phyloP scores from a whole-genome alignment of 768 basidiomycete genomes.

The Fibroporia radiculosa region DNA sequence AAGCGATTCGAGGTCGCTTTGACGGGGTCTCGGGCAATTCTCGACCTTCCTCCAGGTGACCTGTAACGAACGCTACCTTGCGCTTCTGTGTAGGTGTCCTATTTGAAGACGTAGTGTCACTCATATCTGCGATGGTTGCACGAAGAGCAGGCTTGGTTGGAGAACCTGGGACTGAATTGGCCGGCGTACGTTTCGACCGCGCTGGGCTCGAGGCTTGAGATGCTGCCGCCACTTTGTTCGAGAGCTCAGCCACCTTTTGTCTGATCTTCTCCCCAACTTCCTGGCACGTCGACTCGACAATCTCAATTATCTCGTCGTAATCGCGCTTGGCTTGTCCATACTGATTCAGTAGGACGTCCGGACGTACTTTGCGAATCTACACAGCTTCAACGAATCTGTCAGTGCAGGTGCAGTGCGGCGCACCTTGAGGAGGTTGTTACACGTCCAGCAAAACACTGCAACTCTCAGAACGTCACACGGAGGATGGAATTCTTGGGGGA shows the following conservation, averaged over 20 bases:
- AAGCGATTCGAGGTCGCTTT: slow-evolving; percentile 16
- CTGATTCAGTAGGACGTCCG: slow-evolving; percentile 1
- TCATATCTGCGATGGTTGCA: slow-evolving; percentile 5
- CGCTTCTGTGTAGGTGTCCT: slow-evolving; percentile 22
- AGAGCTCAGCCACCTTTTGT: slow-evolving; percentile 6
- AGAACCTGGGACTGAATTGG: slow-evolving; percentile 8
- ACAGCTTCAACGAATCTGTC: background rate
- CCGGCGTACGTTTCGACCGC: background rate
- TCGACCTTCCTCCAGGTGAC: slow-evolving; percentile 9
- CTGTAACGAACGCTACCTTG: slow-evolving; percentile 17
- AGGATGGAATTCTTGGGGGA: slow-evolving; percentile 8
- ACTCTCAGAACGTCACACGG: slow-evolving; percentile 14
- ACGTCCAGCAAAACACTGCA: slow-evolving; percentile 22
- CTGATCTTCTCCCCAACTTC: slow-evolving; percentile 7
- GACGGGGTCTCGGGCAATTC: slow-evolving; percentile 18
- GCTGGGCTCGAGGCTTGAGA: background rate
- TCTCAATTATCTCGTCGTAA: slow-evolving; percentile 13
- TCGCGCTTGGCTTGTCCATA: slow-evolving; percentile 7
- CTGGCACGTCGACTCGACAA: slow-evolving; percentile 10
- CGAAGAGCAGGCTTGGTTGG: slow-evolving; percentile 17
- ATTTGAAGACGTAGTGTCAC: slow-evolving; percentile 5
- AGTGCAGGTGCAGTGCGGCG: background rate
- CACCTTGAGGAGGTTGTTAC: slow-evolving; percentile 12
- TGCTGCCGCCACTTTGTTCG: background rate
- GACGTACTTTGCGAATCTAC: slow-evolving; percentile 6